Percentiles rank a stretch among this genome's conserved stretches.
phyloP scores from a whole-genome alignment of 1,139 yeast genomes.

The Zygosaccharomyces pseudobailii region DNA sequence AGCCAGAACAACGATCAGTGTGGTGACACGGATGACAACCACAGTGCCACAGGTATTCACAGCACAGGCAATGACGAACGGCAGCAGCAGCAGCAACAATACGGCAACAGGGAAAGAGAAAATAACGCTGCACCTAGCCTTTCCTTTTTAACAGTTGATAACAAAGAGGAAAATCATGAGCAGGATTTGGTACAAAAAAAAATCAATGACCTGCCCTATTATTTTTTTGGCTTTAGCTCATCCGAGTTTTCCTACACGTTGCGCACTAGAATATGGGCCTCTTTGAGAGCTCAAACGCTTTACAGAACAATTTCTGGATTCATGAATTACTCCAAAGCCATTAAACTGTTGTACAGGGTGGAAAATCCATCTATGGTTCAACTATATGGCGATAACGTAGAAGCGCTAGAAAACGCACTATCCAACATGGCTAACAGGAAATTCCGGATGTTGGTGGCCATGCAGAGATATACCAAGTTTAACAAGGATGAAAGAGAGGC shows the following conservation, averaged over 20 bases:
- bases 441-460: slow-evolving; percentile 62
- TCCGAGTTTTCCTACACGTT: slow-evolving; percentile 56
- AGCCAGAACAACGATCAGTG: slow-evolving; percentile 16
- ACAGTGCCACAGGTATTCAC: background rate
- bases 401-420: slow-evolving; percentile 41
- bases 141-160: background rate
- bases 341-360: slow-evolving; percentile 57
- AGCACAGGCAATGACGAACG: background rate
- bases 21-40: slow-evolving; percentile 11
- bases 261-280: slow-evolving; percentile 79
- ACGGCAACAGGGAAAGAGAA: background rate
- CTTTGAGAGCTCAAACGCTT: slow-evolving; percentile 70
- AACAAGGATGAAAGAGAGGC: slow-evolving; percentile 49
- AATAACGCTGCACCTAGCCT: background rate
- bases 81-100: slow-evolving; percentile 15
- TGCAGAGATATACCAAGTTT: slow-evolving; percentile 61
- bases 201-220: slow-evolving; percentile 59
- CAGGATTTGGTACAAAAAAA: slow-evolving; percentile 37
- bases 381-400: slow-evolving; percentile 35
- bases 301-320: slow-evolving; percentile 77
- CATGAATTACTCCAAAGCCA: slow-evolving; percentile 63
- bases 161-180: slow-evolving; percentile 17
- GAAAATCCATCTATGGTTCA: slow-evolving; percentile 53
- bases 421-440: slow-evolving; percentile 56
- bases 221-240: slow-evolving; percentile 65